These are phyloP conservation scores for Iberis pinnata DNA, from an alignment of 345 rosid genomes.

Conservation along the genomic window DNA sequence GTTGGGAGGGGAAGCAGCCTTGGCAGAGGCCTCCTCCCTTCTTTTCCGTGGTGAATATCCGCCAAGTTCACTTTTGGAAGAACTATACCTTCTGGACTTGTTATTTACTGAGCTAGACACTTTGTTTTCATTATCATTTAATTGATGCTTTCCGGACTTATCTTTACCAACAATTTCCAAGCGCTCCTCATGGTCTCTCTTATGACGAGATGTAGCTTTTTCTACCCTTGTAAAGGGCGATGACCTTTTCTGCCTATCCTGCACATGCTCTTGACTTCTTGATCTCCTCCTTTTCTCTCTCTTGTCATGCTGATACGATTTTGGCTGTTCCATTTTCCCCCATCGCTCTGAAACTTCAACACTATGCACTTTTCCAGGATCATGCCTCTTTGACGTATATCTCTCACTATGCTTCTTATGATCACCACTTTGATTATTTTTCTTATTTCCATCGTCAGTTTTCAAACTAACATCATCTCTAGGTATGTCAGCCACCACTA, in stretches of 20 bases:
- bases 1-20: slow-evolving; percentile 63
- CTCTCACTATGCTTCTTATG: slow-evolving; percentile 38
- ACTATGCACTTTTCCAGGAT: slow-evolving; percentile 37
- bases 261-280: slow-evolving; percentile 55
- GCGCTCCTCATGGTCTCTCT: slow-evolving; percentile 38
- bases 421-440: slow-evolving; percentile 42
- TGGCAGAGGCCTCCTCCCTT: slow-evolving; percentile 50
- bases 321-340: slow-evolving; percentile 46
- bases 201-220: slow-evolving; percentile 39
- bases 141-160: slow-evolving; percentile 45
- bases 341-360: slow-evolving; percentile 42
- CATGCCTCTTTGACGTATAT: slow-evolving; percentile 38
- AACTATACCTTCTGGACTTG: slow-evolving; percentile 47
- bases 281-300: slow-evolving; percentile 59
- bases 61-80: slow-evolving; percentile 68
- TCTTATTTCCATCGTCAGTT: slow-evolving; percentile 42
- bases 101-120: slow-evolving; percentile 38
- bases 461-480: slow-evolving; percentile 34
- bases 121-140: slow-evolving; percentile 37
- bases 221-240: slow-evolving; percentile 48
- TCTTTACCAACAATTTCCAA: slow-evolving; percentile 36
- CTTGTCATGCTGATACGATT: slow-evolving; percentile 41
- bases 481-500: slow-evolving; percentile 35
- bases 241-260: slow-evolving; percentile 47
- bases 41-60: slow-evolving; percentile 95